phyloP scores from a whole-genome alignment of 2,329 filamentous ascomycete species.

The Leptographium procerum region DNA sequence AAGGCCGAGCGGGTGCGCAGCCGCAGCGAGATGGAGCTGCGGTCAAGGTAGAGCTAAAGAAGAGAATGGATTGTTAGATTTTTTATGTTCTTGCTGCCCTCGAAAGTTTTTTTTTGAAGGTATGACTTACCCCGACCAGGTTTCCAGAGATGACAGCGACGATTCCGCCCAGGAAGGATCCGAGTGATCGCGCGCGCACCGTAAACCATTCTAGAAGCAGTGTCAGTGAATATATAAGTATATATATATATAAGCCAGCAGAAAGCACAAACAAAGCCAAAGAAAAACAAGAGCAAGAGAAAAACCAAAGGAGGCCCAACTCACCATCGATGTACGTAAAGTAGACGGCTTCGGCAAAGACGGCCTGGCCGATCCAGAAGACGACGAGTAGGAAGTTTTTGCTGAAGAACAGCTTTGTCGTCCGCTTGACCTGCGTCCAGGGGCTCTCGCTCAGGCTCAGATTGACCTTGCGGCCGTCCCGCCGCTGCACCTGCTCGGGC shows the following conservation, averaged over 20 bases:
- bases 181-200: slow-evolving; percentile 57
- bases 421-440: slow-evolving; percentile 48
- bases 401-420: slow-evolving; percentile 45
- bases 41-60: slow-evolving; percentile 46
- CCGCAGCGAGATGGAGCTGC: slow-evolving; percentile 40
- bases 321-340: slow-evolving; percentile 51
- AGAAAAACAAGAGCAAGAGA: not conserved
- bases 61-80: too few relatives aligned
- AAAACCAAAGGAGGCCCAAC: slow-evolving; percentile 4
- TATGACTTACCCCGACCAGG: slow-evolving; percentile 46
- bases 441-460: slow-evolving; percentile 45
- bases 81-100: too few relatives aligned
- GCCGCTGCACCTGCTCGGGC: slow-evolving; percentile 51
- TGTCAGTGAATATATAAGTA: not conserved
- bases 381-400: slow-evolving; percentile 53
- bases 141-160: slow-evolving; percentile 56
- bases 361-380: slow-evolving; percentile 57
- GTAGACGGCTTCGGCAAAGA: slow-evolving; percentile 61
- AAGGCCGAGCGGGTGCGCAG: slow-evolving; percentile 44
- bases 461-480: slow-evolving; percentile 51
- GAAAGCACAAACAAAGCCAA: too few relatives aligned
- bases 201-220: slow-evolving; percentile 49
- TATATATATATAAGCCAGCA: too few relatives aligned
- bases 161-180: slow-evolving; percentile 59
- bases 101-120: too few relatives aligned